A percentile compares a stretch with the other conserved stretches of the same genome.
These are phyloP conservation scores for Cadophora sp. DNA, from an alignment of 2,329 filamentous ascomycete species.

Conservation along the genomic window DNA sequence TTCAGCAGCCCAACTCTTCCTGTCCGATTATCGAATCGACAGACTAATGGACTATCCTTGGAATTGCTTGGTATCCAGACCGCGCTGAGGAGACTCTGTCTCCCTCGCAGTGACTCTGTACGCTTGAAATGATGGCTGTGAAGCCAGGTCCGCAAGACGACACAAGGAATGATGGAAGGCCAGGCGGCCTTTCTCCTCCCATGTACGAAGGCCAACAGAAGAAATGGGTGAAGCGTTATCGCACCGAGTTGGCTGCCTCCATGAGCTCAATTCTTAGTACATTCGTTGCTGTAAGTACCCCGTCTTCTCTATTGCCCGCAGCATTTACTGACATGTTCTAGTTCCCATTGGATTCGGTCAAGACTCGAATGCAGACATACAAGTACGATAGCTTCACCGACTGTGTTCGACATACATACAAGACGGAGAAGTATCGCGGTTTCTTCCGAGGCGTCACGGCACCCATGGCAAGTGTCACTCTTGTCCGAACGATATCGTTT, in stretches of 20 bases:
- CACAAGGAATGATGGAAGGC: conserved; percentile 28
- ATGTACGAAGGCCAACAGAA: conserved; percentile 44
- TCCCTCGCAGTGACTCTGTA: conserved; percentile 48
- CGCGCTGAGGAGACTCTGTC: conserved; percentile 64
- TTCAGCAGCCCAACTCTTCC: conserved; percentile 33
- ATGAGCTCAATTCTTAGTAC: conserved; percentile 80
- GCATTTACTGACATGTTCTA: conserved; percentile 32
- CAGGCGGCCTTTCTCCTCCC: conserved; percentile 23
- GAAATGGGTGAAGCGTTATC: conserved; percentile 75
- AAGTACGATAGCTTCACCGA: conserved; percentile 76
- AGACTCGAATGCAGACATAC: conserved; percentile 90
- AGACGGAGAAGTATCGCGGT: conserved; percentile 72
- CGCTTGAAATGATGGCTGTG: conserved; percentile 51
- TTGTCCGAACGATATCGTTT: conserved; percentile 80
- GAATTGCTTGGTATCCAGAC: conserved; percentile 61
- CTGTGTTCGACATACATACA: conserved; percentile 79
- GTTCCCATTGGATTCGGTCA: conserved; percentile 88
- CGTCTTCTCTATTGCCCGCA: not conserved
- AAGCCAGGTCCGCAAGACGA: conserved; percentile 40
- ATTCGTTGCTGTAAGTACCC: conserved; percentile 64
- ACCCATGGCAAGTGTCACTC: conserved; percentile 79
- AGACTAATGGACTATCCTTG: conserved; percentile 60
- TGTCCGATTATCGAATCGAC: conserved; percentile 35
- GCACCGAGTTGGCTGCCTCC: conserved; percentile 81
- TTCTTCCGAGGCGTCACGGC: conserved; percentile 86